Evolutionary conservation across 202 grass and related monocot genomes (phyloP), one percentile per base, ranked within the genome.

Genomic region (Zoysia matrella): DNA sequence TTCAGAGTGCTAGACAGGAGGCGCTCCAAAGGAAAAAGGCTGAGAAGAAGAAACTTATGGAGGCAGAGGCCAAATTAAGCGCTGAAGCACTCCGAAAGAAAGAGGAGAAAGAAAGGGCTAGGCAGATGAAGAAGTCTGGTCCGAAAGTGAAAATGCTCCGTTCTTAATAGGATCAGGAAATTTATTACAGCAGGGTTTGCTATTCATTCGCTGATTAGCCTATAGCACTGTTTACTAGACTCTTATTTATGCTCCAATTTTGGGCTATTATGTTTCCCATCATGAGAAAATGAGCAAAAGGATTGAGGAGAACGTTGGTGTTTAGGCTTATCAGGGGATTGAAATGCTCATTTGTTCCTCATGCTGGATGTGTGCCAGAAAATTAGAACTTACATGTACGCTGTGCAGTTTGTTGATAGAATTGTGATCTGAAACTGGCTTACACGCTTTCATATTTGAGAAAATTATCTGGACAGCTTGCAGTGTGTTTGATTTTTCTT

Each of bases 91-190:
- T 95, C 51, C 82, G 91, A 30, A 99, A 86, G 85, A 99, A 89
- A 86, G 93, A 99, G 76, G 96, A 99, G 77, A 99, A 92, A 73
- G 96, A 99, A 14, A 79, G 91, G 46, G 78, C 89, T 51, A 77
- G 93, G 22, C 22, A 22, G 22, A 22, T 22, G 22, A 22, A 22
- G 22, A 22, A 22, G 22, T 22, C 22, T 22, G 84, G 83, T 58
- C 96, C 96, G 60, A 92, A 87, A 79, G 93, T 95, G 78, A 99
- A 99, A 58, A 99, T 95, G 96, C 91, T 93, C 7, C 91, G 92
- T 2, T 95, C 90, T 80, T 96, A 89, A 45, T 71, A 52, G 46
- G 9, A 2, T 54, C 16, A 74, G 55, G 44, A 44, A 78, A 47
- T 12, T 84, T 22, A 42, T 13, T 11, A 9, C 47, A 43, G 57